Evolutionary conservation across 1,284 basidiomycete species (phyloP).

Genomic region (Naganishia cerealis): DNA sequence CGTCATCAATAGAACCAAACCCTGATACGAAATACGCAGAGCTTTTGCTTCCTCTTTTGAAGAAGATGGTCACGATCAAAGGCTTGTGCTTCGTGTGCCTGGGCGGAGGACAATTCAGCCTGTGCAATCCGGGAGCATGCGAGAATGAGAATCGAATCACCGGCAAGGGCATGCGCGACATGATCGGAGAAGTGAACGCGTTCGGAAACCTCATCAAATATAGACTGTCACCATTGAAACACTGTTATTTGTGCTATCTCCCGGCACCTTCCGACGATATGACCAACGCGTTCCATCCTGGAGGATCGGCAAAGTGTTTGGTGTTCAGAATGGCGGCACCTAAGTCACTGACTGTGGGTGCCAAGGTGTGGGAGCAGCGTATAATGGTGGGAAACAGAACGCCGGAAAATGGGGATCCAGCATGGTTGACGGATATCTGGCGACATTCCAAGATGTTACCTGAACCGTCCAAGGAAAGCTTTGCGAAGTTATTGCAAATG

Average conservation of each 20-base stretch:
- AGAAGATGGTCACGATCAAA: neutral
- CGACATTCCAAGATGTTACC: neutral
- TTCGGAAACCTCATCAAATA: neutral
- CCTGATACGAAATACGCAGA: neutral
- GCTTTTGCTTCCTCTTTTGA: neutral
- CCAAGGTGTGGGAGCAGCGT: neutral
- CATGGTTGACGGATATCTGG: neutral
- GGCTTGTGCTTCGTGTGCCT: neutral
- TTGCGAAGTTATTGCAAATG: neutral
- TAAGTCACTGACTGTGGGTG: neutral
- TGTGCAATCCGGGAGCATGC: neutral
- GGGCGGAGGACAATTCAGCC: neutral
- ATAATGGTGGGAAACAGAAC: neutral
- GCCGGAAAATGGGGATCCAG: neutral
- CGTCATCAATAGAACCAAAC: too few species aligned
- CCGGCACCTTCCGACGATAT: neutral
- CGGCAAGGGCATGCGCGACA: neutral
- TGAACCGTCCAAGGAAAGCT: neutral
- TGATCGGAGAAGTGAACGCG: neutral
- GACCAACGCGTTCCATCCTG: neutral
- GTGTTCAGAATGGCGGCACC: neutral
- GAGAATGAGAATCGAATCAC: neutral
- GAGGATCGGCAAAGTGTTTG: neutral
- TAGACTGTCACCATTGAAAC: neutral
- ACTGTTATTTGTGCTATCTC: conserved; percentile 5